A percentile compares a stretch with the other conserved stretches of the same genome.
Evolutionary conservation across 495 filamentous ascomycete genomes (phyloP).

Genomic region (Acidiella bohemica): DNA sequence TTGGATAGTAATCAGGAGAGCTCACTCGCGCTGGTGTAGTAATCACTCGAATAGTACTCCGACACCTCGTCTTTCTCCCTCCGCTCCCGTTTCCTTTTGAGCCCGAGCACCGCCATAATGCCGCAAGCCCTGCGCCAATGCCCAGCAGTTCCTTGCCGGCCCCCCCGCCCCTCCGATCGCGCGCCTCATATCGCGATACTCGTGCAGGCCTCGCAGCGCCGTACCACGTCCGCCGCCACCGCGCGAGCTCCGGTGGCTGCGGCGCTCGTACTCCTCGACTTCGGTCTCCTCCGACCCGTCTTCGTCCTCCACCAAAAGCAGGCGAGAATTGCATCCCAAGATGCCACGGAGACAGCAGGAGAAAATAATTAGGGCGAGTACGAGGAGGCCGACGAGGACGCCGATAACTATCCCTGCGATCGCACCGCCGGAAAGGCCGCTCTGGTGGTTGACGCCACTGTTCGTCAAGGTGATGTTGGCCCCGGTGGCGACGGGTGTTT

Average conservation of each 20-base stretch:
- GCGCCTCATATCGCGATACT: conserved; percentile 23
- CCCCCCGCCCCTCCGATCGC: conserved; percentile 31
- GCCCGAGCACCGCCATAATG: conserved; percentile 59
- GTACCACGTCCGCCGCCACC: conserved; percentile 49
- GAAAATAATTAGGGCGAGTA: conserved; percentile 61
- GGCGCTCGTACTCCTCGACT: conserved; percentile 50
- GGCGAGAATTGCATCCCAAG: conserved; percentile 51
- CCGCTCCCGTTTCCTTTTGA: conserved; percentile 47
- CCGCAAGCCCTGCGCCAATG: conserved; percentile 49
- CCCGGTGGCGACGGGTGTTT: conserved; percentile 41
- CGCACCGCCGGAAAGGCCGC: conserved; percentile 62
- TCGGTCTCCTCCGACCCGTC: conserved; percentile 31
- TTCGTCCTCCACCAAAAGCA: no score
- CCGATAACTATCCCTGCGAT: conserved; percentile 95
- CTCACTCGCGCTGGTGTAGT: conserved; percentile 31
- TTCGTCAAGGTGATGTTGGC: conserved; percentile 33
- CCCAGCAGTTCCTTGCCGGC: conserved; percentile 42
- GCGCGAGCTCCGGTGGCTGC: conserved; percentile 44
- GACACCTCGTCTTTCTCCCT: conserved; percentile 26
- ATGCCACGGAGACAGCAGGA: conserved; percentile 58
- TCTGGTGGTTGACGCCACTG: conserved; percentile 29
- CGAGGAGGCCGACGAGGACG: conserved; percentile 56
- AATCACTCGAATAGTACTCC: conserved; percentile 21
- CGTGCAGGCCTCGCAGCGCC: conserved; percentile 40
- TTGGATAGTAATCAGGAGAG: not conserved